Conservation (phyloP, 768 basidiomycete genomes). For the Pulveroboletus ravenelii region DNA sequence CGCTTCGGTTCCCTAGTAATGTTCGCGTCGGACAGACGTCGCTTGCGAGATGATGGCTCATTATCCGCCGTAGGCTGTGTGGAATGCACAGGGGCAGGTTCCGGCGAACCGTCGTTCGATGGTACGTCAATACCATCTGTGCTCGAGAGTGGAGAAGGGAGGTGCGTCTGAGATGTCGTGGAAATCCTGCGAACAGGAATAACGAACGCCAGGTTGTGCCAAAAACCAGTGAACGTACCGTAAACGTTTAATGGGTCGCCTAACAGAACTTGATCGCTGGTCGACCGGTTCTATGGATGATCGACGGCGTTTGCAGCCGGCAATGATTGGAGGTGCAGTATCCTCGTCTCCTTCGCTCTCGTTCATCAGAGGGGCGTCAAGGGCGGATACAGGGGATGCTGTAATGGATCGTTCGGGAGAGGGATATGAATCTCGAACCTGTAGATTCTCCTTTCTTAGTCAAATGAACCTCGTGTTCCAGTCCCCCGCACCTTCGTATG, state of each 20-base stretch:
- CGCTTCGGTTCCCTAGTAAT: slow-evolving; percentile 22
- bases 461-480: neutral
- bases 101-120: neutral
- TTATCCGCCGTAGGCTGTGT: neutral
- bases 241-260: slow-evolving; percentile 19
- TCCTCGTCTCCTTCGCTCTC: slow-evolving; percentile 17
- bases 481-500: neutral
- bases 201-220: fast-evolving
- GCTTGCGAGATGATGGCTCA: slow-evolving; percentile 26
- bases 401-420: slow-evolving; percentile 12
- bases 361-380: slow-evolving; percentile 4
- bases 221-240: slow-evolving; percentile 10
- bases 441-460: neutral
- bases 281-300: neutral
- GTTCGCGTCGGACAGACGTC: slow-evolving; percentile 35
- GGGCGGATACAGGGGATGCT: slow-evolving; percentile 7
- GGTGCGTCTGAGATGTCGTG: neutral
- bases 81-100: neutral
- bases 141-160: slow-evolving; percentile 16
- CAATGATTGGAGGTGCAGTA: slow-evolving; percentile 9
- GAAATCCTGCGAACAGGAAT: neutral
- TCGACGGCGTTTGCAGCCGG: slow-evolving; percentile 20
- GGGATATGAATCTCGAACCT: slow-evolving; percentile 12
- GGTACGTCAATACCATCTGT: neutral
- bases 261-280: neutral